Base-by-base conservation (phyloP, 768 basidiomycete genomes). In the Naganishia randhawae region DNA sequence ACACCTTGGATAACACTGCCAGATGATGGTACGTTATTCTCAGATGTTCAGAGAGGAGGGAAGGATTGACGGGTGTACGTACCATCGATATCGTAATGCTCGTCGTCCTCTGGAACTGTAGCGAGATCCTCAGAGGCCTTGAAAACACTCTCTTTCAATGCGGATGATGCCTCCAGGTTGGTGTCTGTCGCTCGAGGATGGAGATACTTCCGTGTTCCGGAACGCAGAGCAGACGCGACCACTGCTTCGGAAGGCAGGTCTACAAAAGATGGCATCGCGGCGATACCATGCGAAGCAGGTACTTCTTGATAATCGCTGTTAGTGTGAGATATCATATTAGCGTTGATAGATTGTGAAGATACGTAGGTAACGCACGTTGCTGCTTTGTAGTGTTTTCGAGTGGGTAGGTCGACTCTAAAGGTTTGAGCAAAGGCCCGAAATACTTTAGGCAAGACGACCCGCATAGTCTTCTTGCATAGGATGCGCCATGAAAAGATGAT, bases 81-180 rank as follows among this genome's bases (percentile, higher is more conserved):
- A 90, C 91, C 91, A 79, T 90, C 90, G 14, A 89, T 90, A 80
- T 92, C 91, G 73, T 91, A 91, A 80, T 89, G 90, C 67, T 86
- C 89, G 50, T 51, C 57, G 22, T 87, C n/a, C n/a, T n/a, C 83
- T 55, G 81, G 81, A 50, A 33, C 55, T 33, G 35, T 39, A 27
- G 14, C 41, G 27, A 22, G 13, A n/a, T 64, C 45, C 55, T 66
- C 48, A n/a, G 37, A 54, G 8, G 32, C 33, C 8, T 25, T 41
- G 22, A 22, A n/a, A 16, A 37, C n/a, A 25, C 29, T 61, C 22
- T 29, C 57, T 25, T 39, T 14, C 27, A 14, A 33, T 31, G 31
- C 19, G 7, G 35, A 29, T 3, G 54, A 39, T 22, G 35, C 42
- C 19, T 61, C 54, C 32, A n/a, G 14, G 39, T 51, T 64, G 14